Base-by-base conservation (phyloP, 1,139 yeast species). In the Kluyveromyces sp. region DNA sequence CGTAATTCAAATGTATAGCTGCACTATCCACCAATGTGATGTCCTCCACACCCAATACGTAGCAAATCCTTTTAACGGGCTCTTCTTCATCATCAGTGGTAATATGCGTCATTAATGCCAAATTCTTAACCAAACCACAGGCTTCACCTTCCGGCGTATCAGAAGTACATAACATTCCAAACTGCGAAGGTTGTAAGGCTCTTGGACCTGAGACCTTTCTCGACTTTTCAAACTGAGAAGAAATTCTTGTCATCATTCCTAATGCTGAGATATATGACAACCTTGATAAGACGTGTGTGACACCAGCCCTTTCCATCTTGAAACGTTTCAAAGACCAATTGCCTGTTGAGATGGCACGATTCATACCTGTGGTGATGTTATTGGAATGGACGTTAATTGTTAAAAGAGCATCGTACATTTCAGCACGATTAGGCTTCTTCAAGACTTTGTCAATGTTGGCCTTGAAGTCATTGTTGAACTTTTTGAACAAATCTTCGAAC, bases 71-170 rank as follows among this genome's bases (percentile, higher is more conserved):
- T 52, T 74, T 77, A 37, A 92, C 78, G 12, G 98, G 97, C 15
- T 74, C 84, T 61, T 92, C 97, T 64, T 92, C 99, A 56, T 87
- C 97, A 65, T 92, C 99, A 2, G 98, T 89, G 8, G 99, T 92
- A 58, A 92, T 94, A 67, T 92, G 99, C 13, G 99, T 92, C 99
- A 92, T 92, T 44, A 92, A 74, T 2, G 98, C 98, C 64, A 92
- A 72, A 61, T 92, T 92, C 66, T 92, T 92, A 30, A 92, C 98
- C 64, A 92, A 75, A 58, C 99, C 99, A 78, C 99, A 92, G 1
- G 99, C 98, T 65, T 94, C 99, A 73, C 99, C 99, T 75, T 92
- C 99, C 2, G 99, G 99, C 0, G 99, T 92, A 75, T 92, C 99
- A 0, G 97, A 86, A 6, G 98, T 88, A 74, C 99, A 92, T 50